Evolutionary conservation across 768 basidiomycete genomes (phyloP).

Genomic region (Hericium coralloides): DNA sequence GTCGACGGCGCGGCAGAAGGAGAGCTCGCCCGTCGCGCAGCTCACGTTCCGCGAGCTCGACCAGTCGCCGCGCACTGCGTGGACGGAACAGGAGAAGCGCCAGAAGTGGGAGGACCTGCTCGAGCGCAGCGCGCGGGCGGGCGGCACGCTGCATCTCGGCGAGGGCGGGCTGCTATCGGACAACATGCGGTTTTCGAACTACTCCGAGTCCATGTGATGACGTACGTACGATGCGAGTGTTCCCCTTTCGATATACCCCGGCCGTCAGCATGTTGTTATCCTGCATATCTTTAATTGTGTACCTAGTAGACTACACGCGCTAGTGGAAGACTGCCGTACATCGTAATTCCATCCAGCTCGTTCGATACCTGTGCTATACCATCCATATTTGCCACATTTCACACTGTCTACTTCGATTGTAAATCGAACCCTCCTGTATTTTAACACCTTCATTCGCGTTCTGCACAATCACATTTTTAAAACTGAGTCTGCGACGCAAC

Average conservation of each 20-base stretch:
- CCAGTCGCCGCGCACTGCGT: conserved; percentile 23
- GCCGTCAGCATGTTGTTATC: background rate
- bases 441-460: too few species aligned
- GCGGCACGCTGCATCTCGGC: conserved; percentile 62
- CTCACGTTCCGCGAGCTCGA: conserved; percentile 42
- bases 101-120: conserved; percentile 64
- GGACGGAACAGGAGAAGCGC: conserved; percentile 64
- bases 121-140: conserved; percentile 56
- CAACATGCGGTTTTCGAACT: conserved; percentile 28
- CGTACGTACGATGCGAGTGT: background rate
- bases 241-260: background rate
- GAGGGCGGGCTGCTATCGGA: conserved; percentile 33
- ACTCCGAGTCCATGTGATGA: conserved; percentile 5
- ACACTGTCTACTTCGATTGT: too few species aligned
- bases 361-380: background rate
- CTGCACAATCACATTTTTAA: too few species aligned
- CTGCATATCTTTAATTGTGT: background rate
- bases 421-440: too few species aligned
- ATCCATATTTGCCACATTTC: background rate
- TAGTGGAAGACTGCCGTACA: background rate
- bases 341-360: background rate
- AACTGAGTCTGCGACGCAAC: too few species aligned
- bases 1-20: conserved; percentile 16
- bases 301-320: background rate
- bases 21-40: conserved; percentile 19